These are phyloP conservation scores for Lactifluus piperatus DNA, from an alignment of 768 basidiomycete species.

Conservation along the genomic window DNA sequence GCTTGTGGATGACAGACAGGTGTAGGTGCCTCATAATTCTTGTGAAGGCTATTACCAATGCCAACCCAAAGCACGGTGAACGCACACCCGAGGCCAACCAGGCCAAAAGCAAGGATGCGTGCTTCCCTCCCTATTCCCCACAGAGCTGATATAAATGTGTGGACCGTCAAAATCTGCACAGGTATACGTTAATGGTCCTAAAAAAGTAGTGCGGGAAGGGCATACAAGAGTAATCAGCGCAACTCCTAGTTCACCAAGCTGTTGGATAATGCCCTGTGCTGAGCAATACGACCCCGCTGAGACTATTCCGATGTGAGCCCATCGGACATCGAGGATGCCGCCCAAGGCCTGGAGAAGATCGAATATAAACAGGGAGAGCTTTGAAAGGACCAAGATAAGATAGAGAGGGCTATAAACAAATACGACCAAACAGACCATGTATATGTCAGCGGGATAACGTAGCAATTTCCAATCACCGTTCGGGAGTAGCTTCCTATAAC, in stretches of 20 bases:
- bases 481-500: too few species aligned
- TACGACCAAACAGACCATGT: slow-evolving; percentile 35
- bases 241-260: slow-evolving; percentile 35
- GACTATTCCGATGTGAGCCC: slow-evolving; percentile 31
- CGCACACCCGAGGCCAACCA: background rate
- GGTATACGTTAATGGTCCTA: background rate
- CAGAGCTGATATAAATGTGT: slow-evolving; percentile 33
- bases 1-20: slow-evolving; percentile 22
- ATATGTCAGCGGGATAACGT: slow-evolving; percentile 32
- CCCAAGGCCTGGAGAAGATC: slow-evolving; percentile 35
- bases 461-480: slow-evolving; percentile 22
- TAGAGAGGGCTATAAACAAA: background rate
- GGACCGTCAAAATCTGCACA: slow-evolving; percentile 25
- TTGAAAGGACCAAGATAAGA: slow-evolving; percentile 6
- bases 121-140: slow-evolving; percentile 27
- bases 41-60: background rate
- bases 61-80: background rate
- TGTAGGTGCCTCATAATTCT: slow-evolving; percentile 28
- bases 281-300: slow-evolving; percentile 29
- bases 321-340: slow-evolving; percentile 30
- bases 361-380: slow-evolving; percentile 25
- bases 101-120: slow-evolving; percentile 21
- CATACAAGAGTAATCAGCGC: slow-evolving; percentile 35
- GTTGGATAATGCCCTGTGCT: slow-evolving; percentile 33
- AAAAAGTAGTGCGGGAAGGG: background rate